These are phyloP conservation scores for Curvularia sp. DNA, from an alignment of 2,329 filamentous ascomycete genomes.

Conservation along the genomic window DNA sequence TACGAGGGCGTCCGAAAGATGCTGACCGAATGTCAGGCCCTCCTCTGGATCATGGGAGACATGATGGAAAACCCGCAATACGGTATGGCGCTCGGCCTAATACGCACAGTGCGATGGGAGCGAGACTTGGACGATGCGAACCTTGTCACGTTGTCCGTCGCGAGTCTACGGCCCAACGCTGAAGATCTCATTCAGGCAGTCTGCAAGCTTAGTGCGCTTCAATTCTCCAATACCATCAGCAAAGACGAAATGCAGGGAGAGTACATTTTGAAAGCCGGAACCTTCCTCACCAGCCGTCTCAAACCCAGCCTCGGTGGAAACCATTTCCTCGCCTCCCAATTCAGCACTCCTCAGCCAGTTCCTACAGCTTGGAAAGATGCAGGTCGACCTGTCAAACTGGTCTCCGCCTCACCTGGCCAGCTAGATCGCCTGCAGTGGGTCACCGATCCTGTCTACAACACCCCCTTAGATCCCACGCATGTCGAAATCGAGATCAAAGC, in stretches of 20 bases:
- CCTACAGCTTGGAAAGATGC: slow-evolving; percentile 1
- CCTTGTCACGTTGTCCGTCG: not conserved
- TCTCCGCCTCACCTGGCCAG: not conserved
- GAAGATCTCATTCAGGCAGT: not conserved
- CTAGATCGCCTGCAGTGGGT: slow-evolving; percentile 3
- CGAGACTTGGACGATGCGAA: slow-evolving; percentile 4
- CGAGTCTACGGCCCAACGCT: not conserved
- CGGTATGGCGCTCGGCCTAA: slow-evolving; percentile 2
- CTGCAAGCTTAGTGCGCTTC: not conserved
- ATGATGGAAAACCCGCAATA: not conserved
- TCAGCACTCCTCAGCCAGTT: slow-evolving; percentile 1
- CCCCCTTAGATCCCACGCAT: not conserved
- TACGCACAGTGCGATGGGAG: slow-evolving; percentile 7
- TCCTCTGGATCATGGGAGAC: slow-evolving; percentile 1
- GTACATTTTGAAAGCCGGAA: slow-evolving; percentile 1
- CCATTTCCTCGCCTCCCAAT: slow-evolving; percentile 2
- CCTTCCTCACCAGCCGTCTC: slow-evolving; percentile 4
- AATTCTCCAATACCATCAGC: not conserved
- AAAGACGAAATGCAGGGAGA: slow-evolving; percentile 5
- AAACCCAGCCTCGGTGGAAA: not conserved
- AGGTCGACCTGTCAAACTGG: not conserved
- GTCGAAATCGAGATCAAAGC: slow-evolving; percentile 5
- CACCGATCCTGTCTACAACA: not conserved
- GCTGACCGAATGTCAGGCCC: not conserved
- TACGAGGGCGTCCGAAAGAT: slow-evolving; percentile 6